A percentile compares a stretch with the other conserved stretches of the same genome.
phyloP scores from a whole-genome alignment of 2,329 filamentous ascomycete species.

The Xylariaceae sp. region DNA sequence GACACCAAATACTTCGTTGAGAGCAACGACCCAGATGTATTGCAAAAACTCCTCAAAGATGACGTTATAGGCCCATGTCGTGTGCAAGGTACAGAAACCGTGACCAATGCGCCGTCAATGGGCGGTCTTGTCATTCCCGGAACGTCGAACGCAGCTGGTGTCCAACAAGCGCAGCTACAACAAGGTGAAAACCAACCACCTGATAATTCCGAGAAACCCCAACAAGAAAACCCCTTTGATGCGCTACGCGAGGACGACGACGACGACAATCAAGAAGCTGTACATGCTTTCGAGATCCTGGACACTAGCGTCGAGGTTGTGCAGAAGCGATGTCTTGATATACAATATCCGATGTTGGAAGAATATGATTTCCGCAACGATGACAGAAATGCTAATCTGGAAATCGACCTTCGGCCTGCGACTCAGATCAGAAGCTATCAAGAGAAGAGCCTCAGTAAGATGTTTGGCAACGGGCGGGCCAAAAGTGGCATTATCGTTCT shows the following conservation, averaged over 20 bases:
- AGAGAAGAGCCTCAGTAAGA: slow-evolving; percentile 96
- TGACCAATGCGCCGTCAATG: slow-evolving; percentile 84
- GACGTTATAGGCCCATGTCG: slow-evolving; percentile 76
- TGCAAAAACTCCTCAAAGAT: slow-evolving; percentile 85
- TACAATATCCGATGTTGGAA: slow-evolving; percentile 85
- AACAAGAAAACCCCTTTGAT: slow-evolving; percentile 68
- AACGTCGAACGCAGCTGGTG: slow-evolving; percentile 87
- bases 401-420: slow-evolving; percentile 87
- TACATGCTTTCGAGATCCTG: slow-evolving; percentile 89
- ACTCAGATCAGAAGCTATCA: slow-evolving; percentile 93
- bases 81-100: slow-evolving; percentile 67
- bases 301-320: slow-evolving; percentile 81
- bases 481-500: slow-evolving; percentile 97
- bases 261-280: slow-evolving; percentile 80
- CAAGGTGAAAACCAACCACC: slow-evolving; percentile 39
- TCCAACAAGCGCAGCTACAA: slow-evolving; percentile 65
- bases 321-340: slow-evolving; percentile 82
- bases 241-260: slow-evolving; percentile 77
- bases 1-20: slow-evolving; percentile 94
- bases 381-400: slow-evolving; percentile 80
- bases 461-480: slow-evolving; percentile 97
- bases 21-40: slow-evolving; percentile 80
- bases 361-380: slow-evolving; percentile 98
- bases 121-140: slow-evolving; percentile 87
- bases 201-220: slow-evolving; percentile 49